Evolutionary conservation across 441 rosid species (phyloP), one percentile per base, ranked within the genome.

Genomic region (Euphorbia celastroides): DNA sequence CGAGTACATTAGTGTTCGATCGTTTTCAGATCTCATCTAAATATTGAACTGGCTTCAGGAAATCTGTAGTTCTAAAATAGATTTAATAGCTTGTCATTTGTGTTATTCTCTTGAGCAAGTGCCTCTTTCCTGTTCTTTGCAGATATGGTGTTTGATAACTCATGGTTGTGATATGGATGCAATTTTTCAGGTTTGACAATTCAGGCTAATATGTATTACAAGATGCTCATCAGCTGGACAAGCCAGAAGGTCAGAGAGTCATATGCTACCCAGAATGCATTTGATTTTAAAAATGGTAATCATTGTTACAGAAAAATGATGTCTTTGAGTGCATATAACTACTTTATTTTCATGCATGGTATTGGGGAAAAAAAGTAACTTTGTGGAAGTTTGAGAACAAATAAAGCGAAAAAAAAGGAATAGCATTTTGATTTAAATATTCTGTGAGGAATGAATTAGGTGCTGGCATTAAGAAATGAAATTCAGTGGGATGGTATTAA

Each of bases 161-260:
- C 61, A 31, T 13, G 57, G 70, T 78, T 25, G 69, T 56, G 52
- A 57, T 59, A 67, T 55, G 50, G 55, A 70, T 73, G 42, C 42
- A 25, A 25, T 51, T 69, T 78, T 83, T 70, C 81, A 93, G 98
- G 97, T 77, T 86, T 92, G 79, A 94, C 99, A 22, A 85, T 88
- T 78, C 99, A 92, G 86, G 99, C 99, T 46, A 94, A 94, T 69
- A 85, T 92, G 96, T 94, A 94, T 68, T 94, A 94, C 77, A 89
- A 91, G 77, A 94, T 88, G 93, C 96, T 94, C 63, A 85, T 94
- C 63, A 83, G 88, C 74, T 94, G 99, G 99, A 88, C 99, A 42
- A 94, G 96, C 84, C 92, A 94, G 80, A 86, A 83, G 73, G 86
- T 94, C 74, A 94, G 88, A 75, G 90, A 87, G 76, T 79, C 96